Conservation (phyloP, 129 eudicot species). For the Centrapalus pauciflorus region DNA sequence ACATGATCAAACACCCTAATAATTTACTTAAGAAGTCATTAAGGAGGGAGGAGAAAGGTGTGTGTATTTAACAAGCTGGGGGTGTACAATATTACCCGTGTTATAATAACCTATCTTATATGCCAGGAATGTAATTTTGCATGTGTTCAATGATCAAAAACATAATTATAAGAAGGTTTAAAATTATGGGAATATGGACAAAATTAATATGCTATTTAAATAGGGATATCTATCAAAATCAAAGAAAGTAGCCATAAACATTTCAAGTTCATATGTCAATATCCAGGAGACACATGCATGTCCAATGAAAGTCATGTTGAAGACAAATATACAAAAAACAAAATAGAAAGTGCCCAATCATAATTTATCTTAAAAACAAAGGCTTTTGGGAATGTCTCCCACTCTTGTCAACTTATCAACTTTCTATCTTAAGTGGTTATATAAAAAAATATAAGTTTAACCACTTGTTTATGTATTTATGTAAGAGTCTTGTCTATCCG, state of each 20-base stretch:
- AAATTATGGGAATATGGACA: background rate
- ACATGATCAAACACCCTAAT: no score
- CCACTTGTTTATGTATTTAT: no score
- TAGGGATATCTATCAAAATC: slow-evolving; percentile 9
- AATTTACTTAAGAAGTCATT: no score
- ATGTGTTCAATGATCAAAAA: no score
- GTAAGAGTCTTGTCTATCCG: no score
- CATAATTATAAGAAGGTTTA: background rate
- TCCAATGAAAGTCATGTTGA: slow-evolving; percentile 19
- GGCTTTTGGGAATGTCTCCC: background rate
- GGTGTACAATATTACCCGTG: no score
- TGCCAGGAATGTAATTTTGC: no score
- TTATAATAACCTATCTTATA: no score
- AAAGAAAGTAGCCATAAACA: slow-evolving; percentile 13
- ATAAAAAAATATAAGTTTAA: no score
- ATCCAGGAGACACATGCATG: slow-evolving; percentile 20
- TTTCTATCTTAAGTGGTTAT: no score
- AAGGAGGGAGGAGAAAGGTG: no score
- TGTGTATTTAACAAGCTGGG: no score
- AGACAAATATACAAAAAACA: slow-evolving; percentile 1
- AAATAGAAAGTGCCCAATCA: background rate
- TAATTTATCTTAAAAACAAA: slow-evolving; percentile 6
- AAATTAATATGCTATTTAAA: slow-evolving; percentile 5
- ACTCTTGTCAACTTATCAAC: background rate
- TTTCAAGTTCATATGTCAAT: slow-evolving; percentile 23